These are phyloP conservation scores for Eragrostis tef DNA, from an alignment of 202 grass and related monocot genomes.

Conservation along the genomic window DNA sequence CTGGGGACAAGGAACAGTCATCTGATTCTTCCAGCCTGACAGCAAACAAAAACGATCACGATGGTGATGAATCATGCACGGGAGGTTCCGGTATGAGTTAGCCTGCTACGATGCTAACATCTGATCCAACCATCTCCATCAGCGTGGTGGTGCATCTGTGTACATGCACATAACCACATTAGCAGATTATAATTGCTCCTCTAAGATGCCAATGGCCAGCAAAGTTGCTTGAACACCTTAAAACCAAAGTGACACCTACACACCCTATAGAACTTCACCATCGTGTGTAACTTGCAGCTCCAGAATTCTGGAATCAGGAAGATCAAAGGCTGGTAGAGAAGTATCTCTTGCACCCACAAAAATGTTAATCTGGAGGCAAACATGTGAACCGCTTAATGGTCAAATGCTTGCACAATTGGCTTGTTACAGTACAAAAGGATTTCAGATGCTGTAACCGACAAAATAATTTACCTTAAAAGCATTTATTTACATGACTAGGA, in stretches of 20 bases:
- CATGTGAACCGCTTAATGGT: background rate
- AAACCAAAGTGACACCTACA: background rate
- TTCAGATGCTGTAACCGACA: constrained; percentile 25
- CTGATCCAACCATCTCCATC: constrained; percentile 42
- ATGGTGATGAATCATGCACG: constrained; percentile 18
- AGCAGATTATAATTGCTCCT: background rate
- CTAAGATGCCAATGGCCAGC: background rate
- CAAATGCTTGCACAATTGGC: constrained; percentile 9
- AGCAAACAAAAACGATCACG: constrained; percentile 25
- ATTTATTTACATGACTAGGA: constrained; percentile 50
- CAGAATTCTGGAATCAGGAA: background rate
- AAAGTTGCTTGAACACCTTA: constrained; percentile 2
- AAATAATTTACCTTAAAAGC: constrained; percentile 32
- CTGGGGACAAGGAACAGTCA: background rate
- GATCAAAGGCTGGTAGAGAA: constrained; percentile 22
- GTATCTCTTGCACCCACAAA: constrained; percentile 14
- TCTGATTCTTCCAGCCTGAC: constrained; percentile 12
- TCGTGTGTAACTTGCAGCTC: background rate
- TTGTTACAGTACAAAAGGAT: constrained; percentile 48
- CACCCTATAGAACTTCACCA: constrained; percentile 9
- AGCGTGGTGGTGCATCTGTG: constrained; percentile 29
- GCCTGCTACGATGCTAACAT: constrained; percentile 49
- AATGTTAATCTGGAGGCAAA: background rate
- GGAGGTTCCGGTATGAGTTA: constrained; percentile 32
- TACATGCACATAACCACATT: constrained; percentile 7